A percentile compares a stretch with the other conserved stretches of the same genome.
Evolutionary conservation across 257 asterid species (phyloP).

Genomic region (Solanum ahanhuiri): DNA sequence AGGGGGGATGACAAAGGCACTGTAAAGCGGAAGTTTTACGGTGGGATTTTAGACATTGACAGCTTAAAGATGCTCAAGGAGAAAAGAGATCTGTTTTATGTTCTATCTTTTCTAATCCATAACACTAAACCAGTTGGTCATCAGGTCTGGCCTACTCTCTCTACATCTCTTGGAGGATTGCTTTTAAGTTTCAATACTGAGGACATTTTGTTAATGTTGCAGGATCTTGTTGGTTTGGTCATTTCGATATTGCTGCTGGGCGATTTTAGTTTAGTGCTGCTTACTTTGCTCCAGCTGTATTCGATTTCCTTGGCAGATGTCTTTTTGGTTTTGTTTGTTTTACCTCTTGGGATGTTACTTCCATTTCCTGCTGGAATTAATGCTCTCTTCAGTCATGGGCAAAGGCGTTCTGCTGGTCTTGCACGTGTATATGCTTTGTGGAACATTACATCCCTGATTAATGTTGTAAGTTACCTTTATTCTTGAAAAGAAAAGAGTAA

Average conservation of each 20-base stretch:
- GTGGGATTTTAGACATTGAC: slow-evolving; percentile 57
- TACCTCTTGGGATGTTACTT: slow-evolving; percentile 84
- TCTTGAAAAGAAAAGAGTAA: neutral
- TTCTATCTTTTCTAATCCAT: slow-evolving; percentile 73
- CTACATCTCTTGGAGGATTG: neutral
- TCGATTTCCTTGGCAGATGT: slow-evolving; percentile 80
- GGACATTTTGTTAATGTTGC: slow-evolving; percentile 18
- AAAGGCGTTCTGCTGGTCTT: slow-evolving; percentile 91
- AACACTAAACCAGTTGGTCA: slow-evolving; percentile 96
- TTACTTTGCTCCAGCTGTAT: slow-evolving; percentile 90
- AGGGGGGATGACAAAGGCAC: slow-evolving; percentile 27
- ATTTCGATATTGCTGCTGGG: slow-evolving; percentile 92
- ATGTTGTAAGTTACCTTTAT: slow-evolving; percentile 53
- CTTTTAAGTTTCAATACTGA: neutral
- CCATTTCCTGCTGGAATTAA: slow-evolving; percentile 98
- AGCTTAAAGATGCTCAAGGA: slow-evolving; percentile 72
- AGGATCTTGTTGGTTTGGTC: slow-evolving; percentile 98
- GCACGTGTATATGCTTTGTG: slow-evolving; percentile 94
- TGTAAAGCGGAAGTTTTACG: slow-evolving; percentile 38
- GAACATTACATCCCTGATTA: slow-evolving; percentile 80
- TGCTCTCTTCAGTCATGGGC: slow-evolving; percentile 95
- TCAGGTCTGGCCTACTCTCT: slow-evolving; percentile 43
- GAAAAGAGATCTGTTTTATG: slow-evolving; percentile 63
- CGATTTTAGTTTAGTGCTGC: slow-evolving; percentile 94
- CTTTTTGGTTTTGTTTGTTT: slow-evolving; percentile 75